Evolutionary conservation across 805 yeast genomes (phyloP), one percentile per base, ranked within the genome.

Genomic region (Ogataea chonburiensis): DNA sequence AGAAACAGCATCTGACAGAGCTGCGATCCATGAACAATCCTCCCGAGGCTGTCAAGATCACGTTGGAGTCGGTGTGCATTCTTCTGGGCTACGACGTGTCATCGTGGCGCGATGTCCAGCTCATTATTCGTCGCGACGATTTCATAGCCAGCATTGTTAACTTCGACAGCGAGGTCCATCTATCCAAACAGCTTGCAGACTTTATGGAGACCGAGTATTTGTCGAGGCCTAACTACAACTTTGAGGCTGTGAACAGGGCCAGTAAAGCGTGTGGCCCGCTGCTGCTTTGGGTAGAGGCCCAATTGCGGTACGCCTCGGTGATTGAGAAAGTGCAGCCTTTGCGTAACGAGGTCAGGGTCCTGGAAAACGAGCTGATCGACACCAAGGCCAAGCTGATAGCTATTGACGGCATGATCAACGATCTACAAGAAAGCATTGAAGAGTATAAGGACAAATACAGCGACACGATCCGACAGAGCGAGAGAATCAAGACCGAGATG

Each of bases 221-320:
- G 8, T 64, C 80, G 0, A 65, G 78, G 36, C 73, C 79, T 0
- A 81, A 76, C 34, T 89, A 74, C 55, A 86, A 75, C 25, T 82
- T 63, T 49, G 88, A 81, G 31, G 63, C 84, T 0, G 95, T 86
- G 0, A 76, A 84, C 49, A 67, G 97, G 24, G 98, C 98, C 4
- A 83, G 95, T 58, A 87, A 85, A 53, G 97, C 97, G 0, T 87
- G 97, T 64, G 98, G 96, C 0, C 98, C 98, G 0, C 63, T 91
- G 22, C 53, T 84, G 13, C 80, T 79, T 43, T 91, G 98, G 98
- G 89, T 88, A 0, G 70, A 71, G 36, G 97, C 98, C 0, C 97
- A 91, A 46, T 67, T 88, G n/a, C 65, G 70, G n/a, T 91, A 82
- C 53, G 74, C 91, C 0, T 53, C 74, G 2, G 82, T 88, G 15